A percentile compares a stretch with the other conserved stretches of the same genome.
These are phyloP conservation scores for Blastobotrys capitulatus DNA, from an alignment of 1,139 yeast species.

Conservation along the genomic window DNA sequence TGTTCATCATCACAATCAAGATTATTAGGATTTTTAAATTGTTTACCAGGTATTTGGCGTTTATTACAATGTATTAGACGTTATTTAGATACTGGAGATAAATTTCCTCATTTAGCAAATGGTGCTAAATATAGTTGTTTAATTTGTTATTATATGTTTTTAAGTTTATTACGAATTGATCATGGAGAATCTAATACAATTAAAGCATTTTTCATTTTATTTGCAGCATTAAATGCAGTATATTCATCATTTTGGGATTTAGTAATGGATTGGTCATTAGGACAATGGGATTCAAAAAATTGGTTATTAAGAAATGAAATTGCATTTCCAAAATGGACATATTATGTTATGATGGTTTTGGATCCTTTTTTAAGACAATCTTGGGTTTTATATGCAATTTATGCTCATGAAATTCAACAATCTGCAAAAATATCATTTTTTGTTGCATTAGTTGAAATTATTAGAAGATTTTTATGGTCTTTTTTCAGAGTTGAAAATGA, in stretches of 20 bases:
- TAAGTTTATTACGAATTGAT: constrained; percentile 75
- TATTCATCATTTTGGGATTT: constrained; percentile 80
- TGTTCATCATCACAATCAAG: constrained; percentile 82
- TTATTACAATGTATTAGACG: constrained; percentile 86
- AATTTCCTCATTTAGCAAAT: constrained; percentile 97
- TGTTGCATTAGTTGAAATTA: constrained; percentile 73
- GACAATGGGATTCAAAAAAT: constrained; percentile 67
- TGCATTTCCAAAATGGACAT: constrained; percentile 56
- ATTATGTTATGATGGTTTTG: constrained; percentile 66
- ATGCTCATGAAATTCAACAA: constrained; percentile 72
- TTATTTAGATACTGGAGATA: constrained; percentile 86
- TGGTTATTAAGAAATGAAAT: constrained; percentile 65
- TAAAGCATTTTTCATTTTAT: constrained; percentile 58
- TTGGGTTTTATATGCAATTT: constrained; percentile 78
- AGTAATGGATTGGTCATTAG: constrained; percentile 90
- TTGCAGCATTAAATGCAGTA: constrained; percentile 70
- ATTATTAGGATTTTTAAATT: constrained; percentile 70
- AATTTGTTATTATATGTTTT: constrained; percentile 61
- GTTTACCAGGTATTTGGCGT: constrained; percentile 89
- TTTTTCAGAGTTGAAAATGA: constrained; percentile 93
- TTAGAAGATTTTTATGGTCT: constrained; percentile 83
- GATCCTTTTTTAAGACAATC: constrained; percentile 77
- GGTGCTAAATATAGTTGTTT: constrained; percentile 69
- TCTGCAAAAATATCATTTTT: constrained; percentile 85
- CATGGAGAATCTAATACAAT: constrained; percentile 34